Conservation (phyloP, 169 alveolate species). For the Eimeria maxima region DNA sequence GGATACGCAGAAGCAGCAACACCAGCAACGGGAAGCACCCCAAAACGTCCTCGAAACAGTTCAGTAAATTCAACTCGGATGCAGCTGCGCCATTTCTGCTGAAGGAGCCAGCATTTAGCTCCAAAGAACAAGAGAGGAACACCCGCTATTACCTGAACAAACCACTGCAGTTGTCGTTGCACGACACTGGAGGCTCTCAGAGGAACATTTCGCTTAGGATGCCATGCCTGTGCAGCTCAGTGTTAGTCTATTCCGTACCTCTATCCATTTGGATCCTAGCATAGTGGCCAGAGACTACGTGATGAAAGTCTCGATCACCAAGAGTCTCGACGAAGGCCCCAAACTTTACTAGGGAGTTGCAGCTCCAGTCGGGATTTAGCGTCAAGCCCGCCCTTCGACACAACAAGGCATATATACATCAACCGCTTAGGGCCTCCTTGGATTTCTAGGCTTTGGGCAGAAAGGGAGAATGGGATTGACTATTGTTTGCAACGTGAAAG, state of each 20-base stretch:
- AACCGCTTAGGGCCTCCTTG: not conserved
- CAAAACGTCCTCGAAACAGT: not conserved
- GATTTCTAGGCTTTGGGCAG: not conserved
- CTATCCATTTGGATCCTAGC: slow-evolving; percentile 79
- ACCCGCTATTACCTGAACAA: not conserved
- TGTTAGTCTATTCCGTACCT: not conserved
- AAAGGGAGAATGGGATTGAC: not conserved
- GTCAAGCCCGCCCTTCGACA: slow-evolving; percentile 86
- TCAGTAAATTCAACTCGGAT: not conserved
- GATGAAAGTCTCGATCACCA: slow-evolving; percentile 9
- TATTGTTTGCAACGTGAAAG: not conserved
- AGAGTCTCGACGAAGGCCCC: slow-evolving; percentile 86
- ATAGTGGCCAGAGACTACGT: slow-evolving; percentile 90
- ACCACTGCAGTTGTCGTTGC: not conserved
- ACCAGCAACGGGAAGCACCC: not conserved
- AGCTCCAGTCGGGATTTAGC: slow-evolving; percentile 90
- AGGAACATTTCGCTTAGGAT: not conserved
- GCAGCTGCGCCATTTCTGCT: not conserved
- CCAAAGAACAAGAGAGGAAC: not conserved
- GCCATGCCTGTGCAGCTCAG: not conserved
- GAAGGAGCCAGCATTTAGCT: not conserved
- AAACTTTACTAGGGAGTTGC: slow-evolving; percentile 88
- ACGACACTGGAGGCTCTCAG: not conserved
- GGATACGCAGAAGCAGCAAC: not conserved
- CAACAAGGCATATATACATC: not conserved